These are phyloP conservation scores for Rossbeevera mucosa DNA, from an alignment of 768 basidiomycete genomes.

Conservation along the genomic window DNA sequence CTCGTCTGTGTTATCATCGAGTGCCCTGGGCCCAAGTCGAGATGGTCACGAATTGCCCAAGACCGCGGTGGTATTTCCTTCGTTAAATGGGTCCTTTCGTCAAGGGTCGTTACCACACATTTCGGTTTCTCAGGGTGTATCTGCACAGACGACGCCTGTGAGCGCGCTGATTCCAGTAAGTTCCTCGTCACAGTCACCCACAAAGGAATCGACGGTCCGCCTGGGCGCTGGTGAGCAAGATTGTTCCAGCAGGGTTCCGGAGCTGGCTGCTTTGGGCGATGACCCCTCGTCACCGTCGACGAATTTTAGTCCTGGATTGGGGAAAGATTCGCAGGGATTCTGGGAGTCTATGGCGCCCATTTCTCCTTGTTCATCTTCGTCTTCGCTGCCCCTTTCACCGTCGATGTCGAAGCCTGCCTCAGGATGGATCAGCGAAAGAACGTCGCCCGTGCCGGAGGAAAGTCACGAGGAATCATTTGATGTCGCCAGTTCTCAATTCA, in stretches of 20 bases:
- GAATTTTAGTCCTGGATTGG: conserved; percentile 10
- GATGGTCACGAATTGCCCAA: conserved; percentile 9
- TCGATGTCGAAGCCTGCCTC: conserved; percentile 4
- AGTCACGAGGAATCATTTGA: background rate
- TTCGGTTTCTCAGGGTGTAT: background rate
- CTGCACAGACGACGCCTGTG: conserved; percentile 12
- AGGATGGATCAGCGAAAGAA: conserved; percentile 8
- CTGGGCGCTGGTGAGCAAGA: background rate
- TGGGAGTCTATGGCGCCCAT: conserved; percentile 19
- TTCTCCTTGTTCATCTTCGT: conserved; percentile 19
- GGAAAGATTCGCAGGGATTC: conserved; percentile 27
- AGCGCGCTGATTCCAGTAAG: conserved; percentile 5
- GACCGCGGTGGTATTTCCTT: conserved; percentile 20
- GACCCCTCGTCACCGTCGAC: conserved; percentile 8
- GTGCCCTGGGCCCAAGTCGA: background rate
- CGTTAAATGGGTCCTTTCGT: conserved; percentile 21
- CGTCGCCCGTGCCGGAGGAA: background rate
- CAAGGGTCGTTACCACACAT: conserved; percentile 6
- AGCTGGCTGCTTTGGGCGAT: background rate
- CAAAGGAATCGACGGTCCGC: background rate
- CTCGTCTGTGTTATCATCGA: background rate
- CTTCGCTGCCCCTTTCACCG: conserved; percentile 14
- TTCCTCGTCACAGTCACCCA: background rate
- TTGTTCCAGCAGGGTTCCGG: background rate
- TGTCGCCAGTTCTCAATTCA: background rate